Base-by-base conservation (phyloP, 805 yeast genomes). In the Teunomyces gatunensis region DNA sequence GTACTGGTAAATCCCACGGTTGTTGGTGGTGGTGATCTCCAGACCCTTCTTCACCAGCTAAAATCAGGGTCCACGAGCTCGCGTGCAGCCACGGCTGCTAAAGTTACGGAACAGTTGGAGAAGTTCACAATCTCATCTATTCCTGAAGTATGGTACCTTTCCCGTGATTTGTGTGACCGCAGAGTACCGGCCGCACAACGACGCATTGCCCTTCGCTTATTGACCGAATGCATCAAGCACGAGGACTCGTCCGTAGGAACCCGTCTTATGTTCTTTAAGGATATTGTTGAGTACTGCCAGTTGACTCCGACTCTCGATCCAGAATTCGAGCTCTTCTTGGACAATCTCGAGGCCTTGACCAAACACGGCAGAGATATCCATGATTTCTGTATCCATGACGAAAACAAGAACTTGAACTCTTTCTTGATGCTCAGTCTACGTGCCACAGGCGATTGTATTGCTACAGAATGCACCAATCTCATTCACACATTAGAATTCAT, bases 121-220 rank as follows among this genome's bases (percentile, higher is more conserved):
- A 77, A 74, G 42, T 75, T 74, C 43, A 69, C 83, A 3, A 74
- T 82, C 2, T 73, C 84, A 0, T 77, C 85, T 2, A 73, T 87
- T 3, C 83, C 88, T 0, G 90, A 86, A 51, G 73, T 88, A 1
- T 89, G 96, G 96, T 81, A 84, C 60, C 66, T 82, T 44, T 84
- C 85, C 0, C 69, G 78, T 49, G 79, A 75, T 44, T 64, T 84
- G 60, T 72, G 87, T 44, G 68, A 68, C 5, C 69, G 65, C 13
- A 65, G 84, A 23, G 47, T 55, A 5, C 61, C 58, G 32, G 48
- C 66, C 3, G 47, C 56, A 17, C 57, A 63, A 13, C 52, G 77
- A 48, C 64, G 75, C 28, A 75, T 78, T 1, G 83, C 84, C 0
- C 62, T 87, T 29, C 62, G 71, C 13, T 67, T 89, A 20, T 61